These are phyloP conservation scores for Inga leiocalycina DNA, from an alignment of 306 rosid genomes.

Conservation along the genomic window DNA sequence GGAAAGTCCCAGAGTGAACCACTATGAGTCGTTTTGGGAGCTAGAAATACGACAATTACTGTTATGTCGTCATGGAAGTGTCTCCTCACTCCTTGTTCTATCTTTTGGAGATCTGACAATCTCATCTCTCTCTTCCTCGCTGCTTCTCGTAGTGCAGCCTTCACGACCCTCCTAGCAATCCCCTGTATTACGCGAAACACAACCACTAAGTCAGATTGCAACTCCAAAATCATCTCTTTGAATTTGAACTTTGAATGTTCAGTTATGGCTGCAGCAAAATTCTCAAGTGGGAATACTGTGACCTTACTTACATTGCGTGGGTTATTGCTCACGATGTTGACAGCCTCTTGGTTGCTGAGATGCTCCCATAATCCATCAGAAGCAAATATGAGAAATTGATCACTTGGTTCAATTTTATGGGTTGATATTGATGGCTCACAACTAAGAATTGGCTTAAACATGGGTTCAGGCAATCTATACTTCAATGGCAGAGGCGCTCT, in stretches of 20 bases:
- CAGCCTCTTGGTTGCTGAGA: conserved; percentile 84
- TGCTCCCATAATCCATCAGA: conserved; percentile 99
- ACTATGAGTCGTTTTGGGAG: conserved; percentile 38
- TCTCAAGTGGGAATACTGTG: conserved; percentile 12
- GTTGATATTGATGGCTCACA: conserved; percentile 75
- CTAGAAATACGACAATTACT: conserved; percentile 71
- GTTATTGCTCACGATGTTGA: conserved; percentile 66
- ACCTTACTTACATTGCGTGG: conserved; percentile 78
- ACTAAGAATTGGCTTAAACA: conserved; percentile 72
- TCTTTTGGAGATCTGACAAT: conserved; percentile 72
- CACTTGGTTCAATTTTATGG: conserved; percentile 65
- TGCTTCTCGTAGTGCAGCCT: conserved; percentile 81
- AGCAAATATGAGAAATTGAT: conserved; percentile 86
- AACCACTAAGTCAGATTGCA: not conserved
- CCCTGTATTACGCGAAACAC: conserved; percentile 57
- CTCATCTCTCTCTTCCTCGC: conserved; percentile 90
- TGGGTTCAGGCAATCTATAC: conserved; percentile 71
- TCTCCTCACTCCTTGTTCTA: conserved; percentile 82
- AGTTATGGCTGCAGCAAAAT: not conserved
- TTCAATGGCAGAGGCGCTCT: conserved; percentile 68
- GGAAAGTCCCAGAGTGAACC: conserved; percentile 44
- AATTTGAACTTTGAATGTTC: not conserved
- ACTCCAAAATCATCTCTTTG: not conserved
- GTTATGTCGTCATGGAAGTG: conserved; percentile 90
- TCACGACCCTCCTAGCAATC: conserved; percentile 52